phyloP scores from a whole-genome alignment of 345 rosid species.

The Rhizophora apiculata region DNA sequence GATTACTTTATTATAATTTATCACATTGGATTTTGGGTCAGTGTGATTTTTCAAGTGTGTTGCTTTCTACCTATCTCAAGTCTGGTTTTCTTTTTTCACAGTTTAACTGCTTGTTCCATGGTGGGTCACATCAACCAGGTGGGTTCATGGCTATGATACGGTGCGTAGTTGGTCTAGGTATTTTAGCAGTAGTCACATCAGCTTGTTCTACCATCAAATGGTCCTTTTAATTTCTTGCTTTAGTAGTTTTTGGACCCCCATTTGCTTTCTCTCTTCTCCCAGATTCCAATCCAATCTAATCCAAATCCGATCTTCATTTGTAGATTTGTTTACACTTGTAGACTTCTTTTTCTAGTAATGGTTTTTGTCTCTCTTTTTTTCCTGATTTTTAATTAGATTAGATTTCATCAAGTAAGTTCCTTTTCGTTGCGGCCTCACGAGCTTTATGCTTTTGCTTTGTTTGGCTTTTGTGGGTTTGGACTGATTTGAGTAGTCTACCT shows the following conservation, averaged over 20 bases:
- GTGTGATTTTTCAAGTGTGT: neutral
- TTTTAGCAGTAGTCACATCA: slow-evolving; percentile 52
- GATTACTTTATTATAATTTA: neutral
- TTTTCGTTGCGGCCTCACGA: no score
- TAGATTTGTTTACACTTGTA: slow-evolving; percentile 4
- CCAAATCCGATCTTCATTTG: neutral
- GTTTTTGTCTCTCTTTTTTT: no score
- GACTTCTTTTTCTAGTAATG: neutral
- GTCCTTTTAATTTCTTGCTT: neutral
- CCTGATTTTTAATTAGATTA: no score
- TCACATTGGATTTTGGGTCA: neutral
- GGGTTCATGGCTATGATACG: slow-evolving; percentile 40
- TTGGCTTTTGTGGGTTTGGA: no score
- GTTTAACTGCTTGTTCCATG: slow-evolving; percentile 61
- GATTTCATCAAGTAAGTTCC: no score
- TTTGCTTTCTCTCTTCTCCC: slow-evolving; percentile 1
- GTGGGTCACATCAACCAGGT: slow-evolving; percentile 99
- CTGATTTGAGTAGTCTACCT: no score
- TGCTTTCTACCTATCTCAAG: neutral
- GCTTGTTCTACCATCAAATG: neutral
- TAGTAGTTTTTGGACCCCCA: neutral
- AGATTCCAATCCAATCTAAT: slow-evolving; percentile 12
- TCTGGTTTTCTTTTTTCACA: slow-evolving; percentile 24
- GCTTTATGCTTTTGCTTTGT: no score
- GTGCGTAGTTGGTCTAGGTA: slow-evolving; percentile 53